These are phyloP conservation scores for Amaranthus palmeri DNA, from an alignment of 148 eudicot species.

Conservation along the genomic window DNA sequence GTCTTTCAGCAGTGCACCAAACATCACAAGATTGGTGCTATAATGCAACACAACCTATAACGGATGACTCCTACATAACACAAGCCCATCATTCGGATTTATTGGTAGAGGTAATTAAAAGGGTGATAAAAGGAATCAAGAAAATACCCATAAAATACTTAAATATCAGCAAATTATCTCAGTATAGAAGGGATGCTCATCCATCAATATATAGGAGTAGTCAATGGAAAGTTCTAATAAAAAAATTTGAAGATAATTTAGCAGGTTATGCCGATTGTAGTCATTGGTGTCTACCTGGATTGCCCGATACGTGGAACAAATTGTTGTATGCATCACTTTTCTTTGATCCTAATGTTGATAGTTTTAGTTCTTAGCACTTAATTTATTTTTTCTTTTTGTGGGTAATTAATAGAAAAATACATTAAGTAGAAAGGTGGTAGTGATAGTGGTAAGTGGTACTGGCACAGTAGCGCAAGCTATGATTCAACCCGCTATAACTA, in stretches of 20 bases:
- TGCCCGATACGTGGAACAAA: slow-evolving; percentile 53
- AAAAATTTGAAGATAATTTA: slow-evolving; percentile 7
- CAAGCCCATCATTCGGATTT: slow-evolving; percentile 25
- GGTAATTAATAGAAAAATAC: not conserved
- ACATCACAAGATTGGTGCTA: slow-evolving; percentile 33
- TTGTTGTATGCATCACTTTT: slow-evolving; percentile 36
- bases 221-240: slow-evolving; percentile 21
- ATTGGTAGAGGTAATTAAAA: slow-evolving; percentile 24
- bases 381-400: not conserved
- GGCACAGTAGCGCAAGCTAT: too few species aligned
- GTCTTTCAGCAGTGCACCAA: slow-evolving; percentile 51
- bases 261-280: slow-evolving; percentile 37
- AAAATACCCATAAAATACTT: slow-evolving; percentile 36
- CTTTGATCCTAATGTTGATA: slow-evolving; percentile 3
- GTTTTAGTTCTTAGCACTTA: not conserved
- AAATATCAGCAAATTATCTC: slow-evolving; percentile 43
- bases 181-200: slow-evolving; percentile 50
- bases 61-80: slow-evolving; percentile 28
- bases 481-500: too few species aligned
- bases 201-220: slow-evolving; percentile 30
- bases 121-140: slow-evolving; percentile 19
- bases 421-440: too few species aligned
- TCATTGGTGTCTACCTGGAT: slow-evolving; percentile 56
- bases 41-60: slow-evolving; percentile 38
- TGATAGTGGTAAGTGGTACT: too few species aligned